Evolutionary conservation across 108 stramenopile species (phyloP).

Genomic region (Discostella stelligeroides): DNA sequence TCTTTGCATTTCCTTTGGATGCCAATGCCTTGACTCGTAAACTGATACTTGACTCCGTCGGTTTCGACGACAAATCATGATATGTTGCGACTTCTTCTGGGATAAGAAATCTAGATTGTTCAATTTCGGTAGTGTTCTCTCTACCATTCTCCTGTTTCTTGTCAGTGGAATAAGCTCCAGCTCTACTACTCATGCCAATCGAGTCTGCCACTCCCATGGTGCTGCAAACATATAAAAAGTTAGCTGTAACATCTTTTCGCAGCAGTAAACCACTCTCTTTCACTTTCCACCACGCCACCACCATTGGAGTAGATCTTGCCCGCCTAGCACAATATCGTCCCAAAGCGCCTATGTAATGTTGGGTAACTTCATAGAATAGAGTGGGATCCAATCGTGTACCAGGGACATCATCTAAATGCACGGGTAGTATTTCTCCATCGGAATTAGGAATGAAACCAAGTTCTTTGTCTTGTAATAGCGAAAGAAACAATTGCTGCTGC

Average conservation of each 20-base stretch:
- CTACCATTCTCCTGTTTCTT: neutral
- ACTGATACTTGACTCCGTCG: constrained; percentile 46
- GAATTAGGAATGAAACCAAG: neutral
- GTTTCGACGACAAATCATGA: constrained; percentile 43
- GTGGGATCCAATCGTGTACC: neutral
- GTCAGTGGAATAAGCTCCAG: neutral
- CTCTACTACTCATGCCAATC: constrained; percentile 12
- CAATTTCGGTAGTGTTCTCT: constrained; percentile 3
- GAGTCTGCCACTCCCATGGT: constrained; percentile 40
- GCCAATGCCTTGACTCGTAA: constrained; percentile 42
- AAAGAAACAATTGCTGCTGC: constrained; percentile 32
- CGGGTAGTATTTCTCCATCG: neutral
- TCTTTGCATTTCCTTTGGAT: constrained; percentile 46
- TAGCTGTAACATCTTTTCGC: constrained; percentile 27
- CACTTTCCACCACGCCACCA: constrained; percentile 49
- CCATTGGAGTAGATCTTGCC: constrained; percentile 45
- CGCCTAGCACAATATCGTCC: constrained; percentile 44
- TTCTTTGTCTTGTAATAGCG: constrained; percentile 1
- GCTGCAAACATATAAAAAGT: constrained; percentile 40
- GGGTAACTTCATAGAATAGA: constrained; percentile 23
- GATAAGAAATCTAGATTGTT: constrained; percentile 21
- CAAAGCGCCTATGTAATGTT: constrained; percentile 10
- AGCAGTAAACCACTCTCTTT: constrained; percentile 45
- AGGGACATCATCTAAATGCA: neutral
- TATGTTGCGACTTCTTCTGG: constrained; percentile 51